Evolutionary conservation across 495 filamentous ascomycete genomes (phyloP).

Genomic region (Pseudomonodictys pantanalensis): DNA sequence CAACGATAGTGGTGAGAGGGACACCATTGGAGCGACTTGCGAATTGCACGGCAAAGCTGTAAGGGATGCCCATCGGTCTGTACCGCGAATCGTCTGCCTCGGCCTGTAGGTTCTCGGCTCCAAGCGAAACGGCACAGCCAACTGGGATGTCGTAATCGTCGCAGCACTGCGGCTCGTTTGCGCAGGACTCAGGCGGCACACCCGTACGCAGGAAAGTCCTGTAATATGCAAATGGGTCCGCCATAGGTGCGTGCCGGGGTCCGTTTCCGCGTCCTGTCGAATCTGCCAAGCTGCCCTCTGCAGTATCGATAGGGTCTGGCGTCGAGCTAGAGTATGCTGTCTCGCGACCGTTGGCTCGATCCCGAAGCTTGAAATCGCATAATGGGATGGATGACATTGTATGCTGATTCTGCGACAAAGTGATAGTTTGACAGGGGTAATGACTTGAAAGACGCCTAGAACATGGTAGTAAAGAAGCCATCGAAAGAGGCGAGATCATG

Average conservation of each 20-base stretch:
- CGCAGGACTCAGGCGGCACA: neutral
- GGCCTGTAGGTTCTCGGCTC: too few relatives aligned
- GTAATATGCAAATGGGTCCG: slow-evolving; percentile 6
- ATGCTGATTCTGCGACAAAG: neutral
- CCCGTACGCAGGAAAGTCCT: neutral
- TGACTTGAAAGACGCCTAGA: neutral
- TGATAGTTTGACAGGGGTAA: slow-evolving; percentile 3
- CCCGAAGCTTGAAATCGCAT: neutral
- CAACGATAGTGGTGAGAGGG: slow-evolving; percentile 24
- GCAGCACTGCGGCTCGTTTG: neutral
- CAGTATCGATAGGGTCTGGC: slow-evolving; percentile 4
- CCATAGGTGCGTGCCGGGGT: neutral
- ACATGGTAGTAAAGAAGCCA: neutral
- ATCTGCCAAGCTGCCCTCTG: neutral
- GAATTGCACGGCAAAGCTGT: slow-evolving; percentile 12
- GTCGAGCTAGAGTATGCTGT: neutral
- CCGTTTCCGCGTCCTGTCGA: neutral
- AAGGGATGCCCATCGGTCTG: slow-evolving; percentile 1
- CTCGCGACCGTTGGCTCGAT: slow-evolving; percentile 1
- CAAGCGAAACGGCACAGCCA: too few relatives aligned
- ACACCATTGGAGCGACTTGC: slow-evolving; percentile 18
- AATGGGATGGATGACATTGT: neutral
- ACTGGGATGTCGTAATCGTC: neutral
- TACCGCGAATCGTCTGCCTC: slow-evolving; percentile 3
- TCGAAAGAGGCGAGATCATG: too few relatives aligned